Conservation (phyloP, 805 yeast species). For the Kluyveromyces nonfermentans region DNA sequence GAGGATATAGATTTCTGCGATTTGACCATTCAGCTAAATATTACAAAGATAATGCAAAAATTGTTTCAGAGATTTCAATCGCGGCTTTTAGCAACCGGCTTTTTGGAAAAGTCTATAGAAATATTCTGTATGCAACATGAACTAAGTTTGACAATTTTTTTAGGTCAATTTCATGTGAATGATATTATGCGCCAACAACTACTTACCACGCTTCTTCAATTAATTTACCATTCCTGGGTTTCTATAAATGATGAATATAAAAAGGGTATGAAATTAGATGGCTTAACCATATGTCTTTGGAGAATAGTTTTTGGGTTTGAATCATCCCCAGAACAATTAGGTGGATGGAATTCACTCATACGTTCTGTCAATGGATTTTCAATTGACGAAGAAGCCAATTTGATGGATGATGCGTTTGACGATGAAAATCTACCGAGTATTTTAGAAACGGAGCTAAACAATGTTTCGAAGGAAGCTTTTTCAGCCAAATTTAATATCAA, state of each 20-base stretch:
- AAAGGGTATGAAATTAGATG: constrained; percentile 13
- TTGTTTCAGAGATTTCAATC: background rate
- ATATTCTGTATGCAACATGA: constrained; percentile 6
- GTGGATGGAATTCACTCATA: constrained; percentile 22
- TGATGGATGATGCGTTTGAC: constrained; percentile 33
- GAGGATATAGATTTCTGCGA: constrained; percentile 9
- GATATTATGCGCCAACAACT: constrained; percentile 3
- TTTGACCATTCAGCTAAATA: constrained; percentile 12
- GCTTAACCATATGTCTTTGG: constrained; percentile 42
- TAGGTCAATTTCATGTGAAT: constrained; percentile 5
- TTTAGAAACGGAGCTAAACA: constrained; percentile 29
- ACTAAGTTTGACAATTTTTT: constrained; percentile 5
- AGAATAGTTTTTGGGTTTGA: constrained; percentile 43
- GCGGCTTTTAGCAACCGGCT: background rate
- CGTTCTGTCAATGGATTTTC: constrained; percentile 29
- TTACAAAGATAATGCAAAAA: constrained; percentile 1
- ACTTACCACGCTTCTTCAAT: constrained; percentile 1
- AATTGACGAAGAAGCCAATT: constrained; percentile 19
- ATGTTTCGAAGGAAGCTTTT: constrained; percentile 39
- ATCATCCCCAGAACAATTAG: constrained; percentile 12
- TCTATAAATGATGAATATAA: constrained; percentile 1
- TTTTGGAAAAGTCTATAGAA: background rate
- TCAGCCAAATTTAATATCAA: constrained; percentile 1
- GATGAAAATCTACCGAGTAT: constrained; percentile 34
- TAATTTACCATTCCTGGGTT: constrained; percentile 7